Evolutionary conservation across 2,329 filamentous ascomycete species (phyloP).

Genomic region (Tricladium varicosporioides): DNA sequence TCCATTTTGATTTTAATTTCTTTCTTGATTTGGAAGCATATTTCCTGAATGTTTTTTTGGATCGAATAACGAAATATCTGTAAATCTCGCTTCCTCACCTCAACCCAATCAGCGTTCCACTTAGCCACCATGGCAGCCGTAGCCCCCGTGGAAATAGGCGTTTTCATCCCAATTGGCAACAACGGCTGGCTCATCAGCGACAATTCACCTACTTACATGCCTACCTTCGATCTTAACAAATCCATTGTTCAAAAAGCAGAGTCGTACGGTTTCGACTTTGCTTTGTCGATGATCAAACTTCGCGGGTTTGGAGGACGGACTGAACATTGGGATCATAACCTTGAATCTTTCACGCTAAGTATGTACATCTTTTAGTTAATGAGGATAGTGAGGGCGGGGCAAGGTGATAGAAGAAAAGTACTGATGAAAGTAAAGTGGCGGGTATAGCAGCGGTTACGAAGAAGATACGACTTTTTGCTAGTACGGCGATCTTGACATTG

Average conservation of each 20-base stretch:
- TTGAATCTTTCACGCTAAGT: conserved; percentile 34
- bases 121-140: too few species aligned
- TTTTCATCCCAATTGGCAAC: conserved; percentile 27
- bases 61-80: too few species aligned
- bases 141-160: conserved; percentile 10
- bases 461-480: conserved; percentile 34
- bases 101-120: too few species aligned
- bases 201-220: conserved; percentile 32
- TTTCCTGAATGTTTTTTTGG: too few species aligned
- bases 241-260: conserved; percentile 31
- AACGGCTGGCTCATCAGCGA: conserved; percentile 35
- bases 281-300: conserved; percentile 34
- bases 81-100: too few species aligned
- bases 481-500: conserved; percentile 32
- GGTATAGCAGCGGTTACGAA: conserved; percentile 33
- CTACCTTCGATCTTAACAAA: conserved; percentile 33
- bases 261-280: conserved; percentile 32
- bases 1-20: neutral
- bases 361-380: neutral
- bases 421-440: conserved; percentile 15
- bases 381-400: too few species aligned
- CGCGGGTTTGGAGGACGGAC: conserved; percentile 33
- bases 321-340: conserved; percentile 35
- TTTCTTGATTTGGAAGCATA: neutral
- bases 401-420: too few species aligned